Conservation (phyloP, 2,329 filamentous ascomycete genomes). For the Fusarium pseudoanthophilum region DNA sequence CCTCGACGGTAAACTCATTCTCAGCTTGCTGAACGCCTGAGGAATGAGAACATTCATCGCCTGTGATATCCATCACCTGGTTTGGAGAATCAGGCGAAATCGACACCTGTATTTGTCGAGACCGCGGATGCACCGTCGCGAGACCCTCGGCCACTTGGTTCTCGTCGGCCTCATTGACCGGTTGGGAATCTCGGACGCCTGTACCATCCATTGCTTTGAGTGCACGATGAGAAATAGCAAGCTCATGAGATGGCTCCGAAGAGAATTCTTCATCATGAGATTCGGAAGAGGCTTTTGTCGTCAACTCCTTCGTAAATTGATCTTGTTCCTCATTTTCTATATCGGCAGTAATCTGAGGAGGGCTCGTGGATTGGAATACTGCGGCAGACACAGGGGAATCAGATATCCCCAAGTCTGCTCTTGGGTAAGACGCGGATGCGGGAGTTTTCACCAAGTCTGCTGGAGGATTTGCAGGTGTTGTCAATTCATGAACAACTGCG, state of each 20-base stretch:
- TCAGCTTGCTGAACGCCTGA: constrained; percentile 2
- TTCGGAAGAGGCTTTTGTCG: not conserved
- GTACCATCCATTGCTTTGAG: constrained; percentile 8
- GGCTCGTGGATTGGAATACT: not conserved
- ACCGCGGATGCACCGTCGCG: not conserved
- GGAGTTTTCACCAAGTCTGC: not conserved
- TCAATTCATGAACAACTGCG: not conserved
- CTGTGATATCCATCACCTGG: not conserved
- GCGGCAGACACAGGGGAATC: not conserved
- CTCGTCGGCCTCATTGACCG: constrained; percentile 49
- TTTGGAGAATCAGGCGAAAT: not conserved
- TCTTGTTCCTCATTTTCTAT: not conserved
- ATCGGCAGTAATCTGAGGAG: not conserved
- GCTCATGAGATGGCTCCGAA: not conserved
- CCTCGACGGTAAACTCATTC: constrained; percentile 15
- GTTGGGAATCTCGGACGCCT: constrained; percentile 11
- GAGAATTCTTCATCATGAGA: not conserved
- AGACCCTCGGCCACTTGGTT: constrained; percentile 34
- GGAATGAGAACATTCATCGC: not conserved
- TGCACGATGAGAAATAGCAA: not conserved
- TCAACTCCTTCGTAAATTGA: not conserved
- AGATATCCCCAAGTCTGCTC: not conserved
- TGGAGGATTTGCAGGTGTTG: not conserved
- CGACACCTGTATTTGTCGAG: constrained; percentile 16
- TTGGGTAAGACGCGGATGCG: not conserved